Conservation (phyloP, 2,329 filamentous ascomycete genomes). For the Cordyceps fumosorosea region DNA sequence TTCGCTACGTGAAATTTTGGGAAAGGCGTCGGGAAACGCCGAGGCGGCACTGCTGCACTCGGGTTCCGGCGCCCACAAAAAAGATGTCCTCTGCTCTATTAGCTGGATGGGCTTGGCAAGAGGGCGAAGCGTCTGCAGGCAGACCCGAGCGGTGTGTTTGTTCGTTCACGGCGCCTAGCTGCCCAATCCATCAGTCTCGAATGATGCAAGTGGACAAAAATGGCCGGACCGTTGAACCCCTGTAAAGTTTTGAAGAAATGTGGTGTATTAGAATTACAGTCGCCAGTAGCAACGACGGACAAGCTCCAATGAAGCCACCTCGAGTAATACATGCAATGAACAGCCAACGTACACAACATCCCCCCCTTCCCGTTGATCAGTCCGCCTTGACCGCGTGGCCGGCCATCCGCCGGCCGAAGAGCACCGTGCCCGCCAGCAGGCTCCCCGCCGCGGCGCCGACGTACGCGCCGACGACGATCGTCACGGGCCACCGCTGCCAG, state of each 20-base stretch:
- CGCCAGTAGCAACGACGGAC: not conserved
- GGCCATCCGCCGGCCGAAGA: conserved; percentile 39
- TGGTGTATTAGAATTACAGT: not conserved
- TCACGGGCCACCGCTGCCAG: conserved; percentile 97
- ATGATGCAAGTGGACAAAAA: not conserved
- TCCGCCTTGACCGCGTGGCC: conserved; percentile 23
- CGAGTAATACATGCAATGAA: not conserved
- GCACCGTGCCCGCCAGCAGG: conserved; percentile 46
- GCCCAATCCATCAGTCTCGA: no score
- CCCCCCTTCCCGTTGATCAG: conserved; percentile 1
- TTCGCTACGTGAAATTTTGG: not conserved
- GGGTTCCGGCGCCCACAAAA: conserved; percentile 8
- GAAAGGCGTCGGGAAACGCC: not conserved
- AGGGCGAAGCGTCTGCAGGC: not conserved
- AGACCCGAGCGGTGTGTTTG: not conserved
- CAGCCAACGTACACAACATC: not conserved
- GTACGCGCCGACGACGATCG: conserved; percentile 78
- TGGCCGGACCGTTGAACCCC: not conserved
- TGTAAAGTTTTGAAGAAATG: not conserved
- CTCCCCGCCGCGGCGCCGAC: conserved; percentile 69
- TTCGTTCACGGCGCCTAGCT: no score
- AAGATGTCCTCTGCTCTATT: not conserved
- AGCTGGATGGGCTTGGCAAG: not conserved
- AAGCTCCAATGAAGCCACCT: not conserved
- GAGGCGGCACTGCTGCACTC: not conserved